Percentiles rank a stretch among this genome's conserved stretches.
These are phyloP conservation scores for Cytospora paraplurivora DNA, from an alignment of 2,329 filamentous ascomycete genomes.

Conservation along the genomic window DNA sequence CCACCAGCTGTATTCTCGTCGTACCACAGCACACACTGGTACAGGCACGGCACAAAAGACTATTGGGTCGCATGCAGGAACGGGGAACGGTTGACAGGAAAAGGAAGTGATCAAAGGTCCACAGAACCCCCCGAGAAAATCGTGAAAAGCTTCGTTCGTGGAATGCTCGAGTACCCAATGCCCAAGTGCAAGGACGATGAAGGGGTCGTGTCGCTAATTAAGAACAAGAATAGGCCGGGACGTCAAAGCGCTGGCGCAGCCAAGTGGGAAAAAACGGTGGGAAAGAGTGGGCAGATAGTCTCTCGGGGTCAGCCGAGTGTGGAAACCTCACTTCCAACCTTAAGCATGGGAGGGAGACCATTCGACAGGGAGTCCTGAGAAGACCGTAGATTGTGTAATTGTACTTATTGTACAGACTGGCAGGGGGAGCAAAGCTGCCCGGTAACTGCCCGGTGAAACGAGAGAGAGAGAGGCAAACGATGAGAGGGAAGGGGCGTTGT, in stretches of 20 bases:
- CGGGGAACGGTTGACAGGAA: background rate
- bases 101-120: constrained; percentile 18
- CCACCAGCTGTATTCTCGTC: constrained; percentile 14
- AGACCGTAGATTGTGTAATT: no score
- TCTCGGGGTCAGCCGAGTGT: constrained; percentile 27
- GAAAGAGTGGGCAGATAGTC: constrained; percentile 25
- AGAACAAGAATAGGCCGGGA: constrained; percentile 15
- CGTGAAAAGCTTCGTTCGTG: constrained; percentile 11
- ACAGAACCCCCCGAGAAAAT: constrained; percentile 13
- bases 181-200: constrained; percentile 19
- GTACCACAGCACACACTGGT: constrained; percentile 5
- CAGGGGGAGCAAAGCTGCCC: no score
- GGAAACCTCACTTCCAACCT: constrained; percentile 12
- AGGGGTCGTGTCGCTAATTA: constrained; percentile 24
- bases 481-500: background rate
- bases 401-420: no score
- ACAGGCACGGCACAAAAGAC: constrained; percentile 13
- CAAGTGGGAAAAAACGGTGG: constrained; percentile 6
- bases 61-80: background rate
- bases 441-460: no score
- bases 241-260: constrained; percentile 3
- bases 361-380: background rate
- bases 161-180: background rate
- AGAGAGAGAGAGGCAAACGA: background rate
- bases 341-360: background rate